phyloP scores from a whole-genome alignment of 345 rosid species.

The Carallia brachiata region DNA sequence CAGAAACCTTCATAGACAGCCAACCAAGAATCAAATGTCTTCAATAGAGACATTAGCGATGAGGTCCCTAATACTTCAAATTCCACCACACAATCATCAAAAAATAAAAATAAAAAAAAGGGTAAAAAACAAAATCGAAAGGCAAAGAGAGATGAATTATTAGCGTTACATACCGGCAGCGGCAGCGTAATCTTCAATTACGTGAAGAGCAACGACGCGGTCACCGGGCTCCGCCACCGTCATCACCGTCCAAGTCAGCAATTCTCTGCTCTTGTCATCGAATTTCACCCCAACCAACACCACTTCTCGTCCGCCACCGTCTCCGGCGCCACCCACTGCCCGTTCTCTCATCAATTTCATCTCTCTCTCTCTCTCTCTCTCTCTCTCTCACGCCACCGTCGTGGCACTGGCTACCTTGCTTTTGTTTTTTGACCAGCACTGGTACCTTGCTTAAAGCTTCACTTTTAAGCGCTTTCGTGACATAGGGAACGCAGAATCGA shows the following conservation, averaged over 20 bases:
- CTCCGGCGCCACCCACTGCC: constrained; percentile 19
- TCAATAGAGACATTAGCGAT: constrained; percentile 67
- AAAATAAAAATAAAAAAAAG: constrained; percentile 25
- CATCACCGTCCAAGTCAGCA: constrained; percentile 85
- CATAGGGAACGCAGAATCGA: no score
- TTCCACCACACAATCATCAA: constrained; percentile 33
- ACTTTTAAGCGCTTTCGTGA: no score
- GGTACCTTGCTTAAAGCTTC: no score
- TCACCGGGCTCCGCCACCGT: constrained; percentile 80
- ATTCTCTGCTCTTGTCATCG: constrained; percentile 65
- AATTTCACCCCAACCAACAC: constrained; percentile 66
- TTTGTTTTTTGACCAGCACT: no score
- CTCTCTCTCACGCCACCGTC: neutral
- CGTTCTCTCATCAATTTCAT: constrained; percentile 38
- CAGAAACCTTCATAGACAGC: constrained; percentile 94
- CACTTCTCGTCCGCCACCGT: constrained; percentile 16
- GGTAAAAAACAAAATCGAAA: neutral
- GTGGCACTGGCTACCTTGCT: no score
- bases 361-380: constrained; percentile 3
- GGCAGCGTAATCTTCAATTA: constrained; percentile 57
- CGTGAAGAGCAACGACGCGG: constrained; percentile 81
- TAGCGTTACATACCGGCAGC: constrained; percentile 24
- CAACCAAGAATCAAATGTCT: constrained; percentile 72
- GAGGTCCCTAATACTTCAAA: constrained; percentile 40
- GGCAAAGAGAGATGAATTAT: no score